These are phyloP conservation scores for Podospora anserina DNA, from an alignment of 495 filamentous ascomycete genomes.

Conservation along the genomic window DNA sequence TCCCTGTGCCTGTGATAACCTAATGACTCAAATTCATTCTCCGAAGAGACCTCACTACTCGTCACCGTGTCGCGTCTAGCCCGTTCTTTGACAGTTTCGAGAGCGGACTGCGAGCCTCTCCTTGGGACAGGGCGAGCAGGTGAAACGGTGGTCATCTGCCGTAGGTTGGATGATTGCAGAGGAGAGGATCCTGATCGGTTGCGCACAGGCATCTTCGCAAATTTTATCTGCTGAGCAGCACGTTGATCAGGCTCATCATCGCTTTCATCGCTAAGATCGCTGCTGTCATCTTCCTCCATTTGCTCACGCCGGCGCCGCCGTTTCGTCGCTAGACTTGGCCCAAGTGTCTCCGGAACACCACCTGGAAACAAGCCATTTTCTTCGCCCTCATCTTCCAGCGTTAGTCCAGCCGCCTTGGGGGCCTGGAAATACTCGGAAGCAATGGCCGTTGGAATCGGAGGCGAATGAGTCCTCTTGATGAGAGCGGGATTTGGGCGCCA, in stretches of 20 bases:
- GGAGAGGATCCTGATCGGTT: constrained; percentile 85
- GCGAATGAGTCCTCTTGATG: constrained; percentile 89
- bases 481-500: constrained; percentile 76
- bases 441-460: constrained; percentile 87
- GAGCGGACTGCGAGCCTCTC: constrained; percentile 71
- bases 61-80: constrained; percentile 81
- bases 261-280: constrained; percentile 92
- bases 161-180: constrained; percentile 59
- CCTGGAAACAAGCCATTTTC: constrained; percentile 77
- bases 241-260: constrained; percentile 79
- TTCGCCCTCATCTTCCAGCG: constrained; percentile 73
- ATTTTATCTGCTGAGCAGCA: constrained; percentile 79
- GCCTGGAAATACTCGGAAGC: constrained; percentile 89
- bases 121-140: constrained; percentile 40
- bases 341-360: constrained; percentile 69
- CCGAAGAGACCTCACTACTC: constrained; percentile 88
- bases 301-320: constrained; percentile 65
- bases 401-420: constrained; percentile 50
- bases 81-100: constrained; percentile 70
- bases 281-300: constrained; percentile 93
- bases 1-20: constrained; percentile 59
- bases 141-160: constrained; percentile 39
- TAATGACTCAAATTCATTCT: constrained; percentile 75
- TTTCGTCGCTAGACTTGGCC: constrained; percentile 58
- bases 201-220: constrained; percentile 89